Conservation (phyloP, 768 basidiomycete genomes). For the Tricholomella constricta region DNA sequence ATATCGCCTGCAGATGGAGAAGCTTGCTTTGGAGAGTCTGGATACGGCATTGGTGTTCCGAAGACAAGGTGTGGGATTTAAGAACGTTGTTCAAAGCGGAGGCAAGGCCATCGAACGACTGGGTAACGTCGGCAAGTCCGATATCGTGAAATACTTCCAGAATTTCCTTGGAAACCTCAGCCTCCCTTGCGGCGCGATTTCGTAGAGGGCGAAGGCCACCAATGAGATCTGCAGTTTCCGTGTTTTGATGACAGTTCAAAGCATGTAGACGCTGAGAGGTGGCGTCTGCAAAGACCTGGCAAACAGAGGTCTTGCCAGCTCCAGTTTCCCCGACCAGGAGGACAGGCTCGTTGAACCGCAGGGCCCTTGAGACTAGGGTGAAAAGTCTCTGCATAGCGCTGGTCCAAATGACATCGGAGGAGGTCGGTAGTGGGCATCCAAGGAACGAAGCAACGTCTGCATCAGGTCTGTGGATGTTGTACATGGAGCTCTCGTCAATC, state of each 20-base stretch:
- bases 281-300: slow-evolving; percentile 82
- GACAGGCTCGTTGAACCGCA: slow-evolving; percentile 91
- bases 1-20: slow-evolving; percentile 67
- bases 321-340: slow-evolving; percentile 97
- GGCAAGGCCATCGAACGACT: slow-evolving; percentile 28
- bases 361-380: slow-evolving; percentile 78
- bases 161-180: slow-evolving; percentile 49
- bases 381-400: slow-evolving; percentile 90
- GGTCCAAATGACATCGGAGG: slow-evolving; percentile 83
- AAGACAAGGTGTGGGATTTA: slow-evolving; percentile 29
- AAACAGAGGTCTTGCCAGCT: slow-evolving; percentile 96
- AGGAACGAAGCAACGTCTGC: slow-evolving; percentile 49
- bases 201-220: slow-evolving; percentile 90
- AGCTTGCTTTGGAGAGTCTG: slow-evolving; percentile 46
- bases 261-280: slow-evolving; percentile 60
- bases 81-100: slow-evolving; percentile 28
- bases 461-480: slow-evolving; percentile 50
- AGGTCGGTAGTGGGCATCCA: slow-evolving; percentile 52
- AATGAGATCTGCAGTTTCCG: slow-evolving; percentile 95
- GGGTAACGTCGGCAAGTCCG: slow-evolving; percentile 33
- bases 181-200: slow-evolving; percentile 61
- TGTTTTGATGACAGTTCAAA: slow-evolving; percentile 97
- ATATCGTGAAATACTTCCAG: slow-evolving; percentile 39
- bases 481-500: slow-evolving; percentile 73
- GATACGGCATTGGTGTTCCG: slow-evolving; percentile 33